These are phyloP conservation scores for Euphorbia tirucalli DNA, from an alignment of 345 rosid genomes.

Conservation along the genomic window DNA sequence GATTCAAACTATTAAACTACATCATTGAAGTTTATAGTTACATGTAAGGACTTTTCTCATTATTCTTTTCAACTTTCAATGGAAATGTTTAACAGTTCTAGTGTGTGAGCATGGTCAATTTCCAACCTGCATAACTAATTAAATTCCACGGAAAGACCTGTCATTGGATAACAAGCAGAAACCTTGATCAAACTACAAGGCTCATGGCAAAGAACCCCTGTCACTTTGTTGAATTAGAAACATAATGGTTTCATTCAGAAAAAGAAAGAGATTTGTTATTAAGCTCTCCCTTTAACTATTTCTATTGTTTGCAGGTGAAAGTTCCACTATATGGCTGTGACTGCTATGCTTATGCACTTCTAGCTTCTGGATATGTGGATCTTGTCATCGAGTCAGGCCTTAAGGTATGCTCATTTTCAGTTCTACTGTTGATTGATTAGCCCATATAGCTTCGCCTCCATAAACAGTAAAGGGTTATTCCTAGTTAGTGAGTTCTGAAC, in stretches of 20 bases:
- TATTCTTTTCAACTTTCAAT: neutral
- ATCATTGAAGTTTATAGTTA: neutral
- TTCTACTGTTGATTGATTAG: neutral
- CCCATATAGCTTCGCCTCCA: neutral
- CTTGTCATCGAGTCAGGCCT: conserved; percentile 92
- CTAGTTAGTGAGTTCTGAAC: neutral
- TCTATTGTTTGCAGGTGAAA: conserved; percentile 56
- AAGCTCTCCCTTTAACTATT: neutral
- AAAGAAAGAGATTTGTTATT: neutral
- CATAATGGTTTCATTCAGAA: too few relatives aligned
- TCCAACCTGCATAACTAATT: too few relatives aligned
- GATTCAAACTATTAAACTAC: neutral
- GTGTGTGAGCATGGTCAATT: neutral
- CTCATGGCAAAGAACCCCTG: too few relatives aligned
- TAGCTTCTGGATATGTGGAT: conserved; percentile 96
- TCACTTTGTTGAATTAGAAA: neutral
- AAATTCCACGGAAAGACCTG: too few relatives aligned
- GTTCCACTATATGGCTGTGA: conserved; percentile 93
- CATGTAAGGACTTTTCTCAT: neutral
- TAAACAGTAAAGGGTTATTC: neutral
- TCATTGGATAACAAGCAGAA: neutral
- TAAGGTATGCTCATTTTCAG: conserved; percentile 45
- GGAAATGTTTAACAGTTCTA: neutral
- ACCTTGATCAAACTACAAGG: too few relatives aligned
- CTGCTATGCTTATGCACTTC: conserved; percentile 94